Percentiles rank a stretch among this genome's conserved stretches.
Conservation (phyloP, 139 green algal genomes). For the Picochlorum sp. region DNA sequence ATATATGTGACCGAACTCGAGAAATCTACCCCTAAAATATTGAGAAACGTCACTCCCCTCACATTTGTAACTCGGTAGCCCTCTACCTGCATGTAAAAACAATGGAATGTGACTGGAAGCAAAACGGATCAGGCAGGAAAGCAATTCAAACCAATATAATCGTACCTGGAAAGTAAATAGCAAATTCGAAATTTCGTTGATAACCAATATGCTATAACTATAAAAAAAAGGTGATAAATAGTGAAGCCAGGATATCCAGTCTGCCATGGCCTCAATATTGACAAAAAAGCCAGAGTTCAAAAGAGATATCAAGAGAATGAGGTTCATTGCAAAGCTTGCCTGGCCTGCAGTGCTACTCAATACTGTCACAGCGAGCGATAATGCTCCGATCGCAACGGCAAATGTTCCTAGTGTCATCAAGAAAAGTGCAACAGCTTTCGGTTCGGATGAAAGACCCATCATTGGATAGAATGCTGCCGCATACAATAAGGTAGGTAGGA, state of each 20-base stretch:
- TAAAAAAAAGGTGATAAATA: slow-evolving; percentile 46
- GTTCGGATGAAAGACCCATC: slow-evolving; percentile 10
- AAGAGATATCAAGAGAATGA: slow-evolving; percentile 61
- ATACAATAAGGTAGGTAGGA: slow-evolving; percentile 50
- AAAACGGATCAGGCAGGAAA: too few relatives aligned
- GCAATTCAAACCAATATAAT: too few relatives aligned
- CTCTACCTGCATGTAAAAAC: neutral
- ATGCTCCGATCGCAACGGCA: slow-evolving; percentile 34
- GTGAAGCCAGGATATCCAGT: slow-evolving; percentile 45
- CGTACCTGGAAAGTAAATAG: slow-evolving; percentile 33
- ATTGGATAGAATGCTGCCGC: slow-evolving; percentile 59
- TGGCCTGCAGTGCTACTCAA: slow-evolving; percentile 29
- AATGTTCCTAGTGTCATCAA: slow-evolving; percentile 39
- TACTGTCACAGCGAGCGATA: slow-evolving; percentile 44
- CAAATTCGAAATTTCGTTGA: slow-evolving; percentile 43
- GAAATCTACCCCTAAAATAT: slow-evolving; percentile 10
- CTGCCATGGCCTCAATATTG: slow-evolving; percentile 19
- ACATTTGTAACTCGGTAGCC: slow-evolving; percentile 14
- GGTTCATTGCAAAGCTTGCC: slow-evolving; percentile 61
- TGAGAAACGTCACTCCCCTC: slow-evolving; percentile 34
- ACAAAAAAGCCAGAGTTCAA: slow-evolving; percentile 41
- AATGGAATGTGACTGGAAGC: neutral
- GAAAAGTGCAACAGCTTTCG: slow-evolving; percentile 29
- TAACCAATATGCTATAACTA: slow-evolving; percentile 11
- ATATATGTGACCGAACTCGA: neutral